Base-by-base conservation (phyloP, 768 basidiomycete genomes). In the Chalciporus chontae region DNA sequence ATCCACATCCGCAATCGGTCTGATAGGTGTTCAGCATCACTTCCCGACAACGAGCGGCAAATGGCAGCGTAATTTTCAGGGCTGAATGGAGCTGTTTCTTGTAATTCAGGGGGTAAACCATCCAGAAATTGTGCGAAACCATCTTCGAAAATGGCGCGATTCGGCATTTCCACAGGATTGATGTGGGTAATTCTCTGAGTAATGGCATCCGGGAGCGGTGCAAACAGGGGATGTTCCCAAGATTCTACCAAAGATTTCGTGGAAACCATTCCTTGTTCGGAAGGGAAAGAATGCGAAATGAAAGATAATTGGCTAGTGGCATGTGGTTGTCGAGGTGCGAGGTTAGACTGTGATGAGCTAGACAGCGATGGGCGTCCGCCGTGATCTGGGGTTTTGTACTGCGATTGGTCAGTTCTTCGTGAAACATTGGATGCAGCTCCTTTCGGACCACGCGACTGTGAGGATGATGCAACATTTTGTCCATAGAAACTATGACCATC, bases 91-190 rank as follows among this genome's bases (percentile, higher is more conserved):
- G 82, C 79, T 1, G 81, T 83, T 52, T 86, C 85, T 40, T 75
- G 74, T 39, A 87, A 66, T 43, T 81, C 78, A 15, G 73, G 66
- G 47, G 79, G 74, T 36, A 87, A 71, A 15, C 71, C 72, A 45
- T 67, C 66, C 38, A 82, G 56, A 63, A 87, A 84, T 8, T 69
- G 63, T 19, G 64, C 54, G 36, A 87, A 67, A 4, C 67, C 62
- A 37, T 74, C 75, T 38, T 85, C 78, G 52, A 81, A 86, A 15
- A 69, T 69, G 21, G 69, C 69, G 32, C 81, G 73, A 40, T 68
- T 70, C 4, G 85, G 85, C 77, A 86, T 80, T 57, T 85, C 83
- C 36, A 74, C 71, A 18, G 77, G 72, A 57, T 76, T 77, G 39
- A 81, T 70, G 21, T 70, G 71, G 42, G 65, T 67, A 59, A 94